Percentiles rank a stretch among this genome's conserved stretches.
These are phyloP conservation scores for Rhizomucor pusillus DNA, from an alignment of 371 early-diverging fungal species.

Conservation along the genomic window DNA sequence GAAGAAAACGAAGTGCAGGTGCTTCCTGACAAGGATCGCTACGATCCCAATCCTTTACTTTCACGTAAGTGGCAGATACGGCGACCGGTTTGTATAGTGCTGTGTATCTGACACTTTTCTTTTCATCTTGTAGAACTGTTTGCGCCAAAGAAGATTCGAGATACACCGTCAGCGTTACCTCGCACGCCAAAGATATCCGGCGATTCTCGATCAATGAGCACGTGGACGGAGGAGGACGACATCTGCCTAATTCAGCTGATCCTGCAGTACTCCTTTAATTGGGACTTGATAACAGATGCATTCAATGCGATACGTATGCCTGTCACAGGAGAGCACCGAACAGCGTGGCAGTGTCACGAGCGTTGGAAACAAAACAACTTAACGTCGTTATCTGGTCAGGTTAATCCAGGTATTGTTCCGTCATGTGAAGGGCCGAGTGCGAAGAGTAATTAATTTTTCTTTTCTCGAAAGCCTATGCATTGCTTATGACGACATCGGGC, in stretches of 20 bases:
- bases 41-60: slow-evolving; percentile 18
- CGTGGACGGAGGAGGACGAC: slow-evolving; percentile 77
- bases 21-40: slow-evolving; percentile 30
- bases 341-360: slow-evolving; percentile 67
- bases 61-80: slow-evolving; percentile 21
- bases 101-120: background rate
- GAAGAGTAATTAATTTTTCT: background rate
- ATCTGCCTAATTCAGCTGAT: slow-evolving; percentile 56
- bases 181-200: slow-evolving; percentile 40
- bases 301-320: slow-evolving; percentile 55
- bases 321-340: slow-evolving; percentile 53
- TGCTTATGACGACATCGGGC: slow-evolving; percentile 24
- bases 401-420: slow-evolving; percentile 35
- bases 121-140: slow-evolving; percentile 30
- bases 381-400: slow-evolving; percentile 44
- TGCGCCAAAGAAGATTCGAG: slow-evolving; percentile 50
- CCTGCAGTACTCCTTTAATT: slow-evolving; percentile 63
- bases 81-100: background rate
- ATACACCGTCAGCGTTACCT: slow-evolving; percentile 41
- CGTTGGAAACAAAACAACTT: slow-evolving; percentile 49
- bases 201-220: slow-evolving; percentile 15
- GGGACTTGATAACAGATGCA: slow-evolving; percentile 65
- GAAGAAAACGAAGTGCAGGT: slow-evolving; percentile 32
- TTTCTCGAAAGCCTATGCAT: slow-evolving; percentile 19
- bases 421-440: slow-evolving; percentile 23